These are phyloP conservation scores for Podospora pseudoanserina DNA, from an alignment of 495 filamentous ascomycete species.

Conservation along the genomic window DNA sequence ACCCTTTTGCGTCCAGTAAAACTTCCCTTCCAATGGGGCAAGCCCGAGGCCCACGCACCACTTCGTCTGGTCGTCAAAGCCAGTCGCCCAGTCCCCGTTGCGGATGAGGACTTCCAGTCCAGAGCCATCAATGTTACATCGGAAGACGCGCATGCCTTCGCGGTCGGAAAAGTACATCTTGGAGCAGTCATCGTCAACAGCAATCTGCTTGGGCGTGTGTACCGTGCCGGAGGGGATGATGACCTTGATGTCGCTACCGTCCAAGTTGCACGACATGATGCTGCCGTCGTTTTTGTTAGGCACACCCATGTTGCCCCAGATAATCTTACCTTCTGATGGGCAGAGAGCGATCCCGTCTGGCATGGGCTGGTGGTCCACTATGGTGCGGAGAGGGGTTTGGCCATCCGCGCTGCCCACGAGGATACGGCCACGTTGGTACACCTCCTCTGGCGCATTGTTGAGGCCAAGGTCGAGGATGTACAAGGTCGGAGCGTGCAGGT, in stretches of 20 bases:
- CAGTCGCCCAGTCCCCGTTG: conserved; percentile 6
- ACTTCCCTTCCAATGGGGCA: conserved; percentile 28
- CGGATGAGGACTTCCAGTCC: conserved; percentile 36
- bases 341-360: conserved; percentile 51
- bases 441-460: conserved; percentile 15
- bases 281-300: conserved; percentile 38
- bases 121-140: conserved; percentile 44
- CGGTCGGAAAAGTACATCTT: conserved; percentile 53
- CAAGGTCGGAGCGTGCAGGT: conserved; percentile 21
- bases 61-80: conserved; percentile 28
- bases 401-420: conserved; percentile 29
- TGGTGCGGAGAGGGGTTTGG: conserved; percentile 19
- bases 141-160: conserved; percentile 47
- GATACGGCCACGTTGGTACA: conserved; percentile 24
- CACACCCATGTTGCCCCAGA: conserved; percentile 55
- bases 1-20: conserved; percentile 60
- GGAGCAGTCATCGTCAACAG: conserved; percentile 29
- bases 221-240: conserved; percentile 34
- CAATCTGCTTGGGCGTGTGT: conserved; percentile 55
- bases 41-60: conserved; percentile 56
- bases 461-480: conserved; percentile 29
- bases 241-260: conserved; percentile 36
- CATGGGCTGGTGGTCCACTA: conserved; percentile 29
- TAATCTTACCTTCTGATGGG: conserved; percentile 35
- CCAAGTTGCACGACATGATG: conserved; percentile 40